phyloP scores from a whole-genome alignment of 345 rosid genomes.

The Arabidopsis suecica region DNA sequence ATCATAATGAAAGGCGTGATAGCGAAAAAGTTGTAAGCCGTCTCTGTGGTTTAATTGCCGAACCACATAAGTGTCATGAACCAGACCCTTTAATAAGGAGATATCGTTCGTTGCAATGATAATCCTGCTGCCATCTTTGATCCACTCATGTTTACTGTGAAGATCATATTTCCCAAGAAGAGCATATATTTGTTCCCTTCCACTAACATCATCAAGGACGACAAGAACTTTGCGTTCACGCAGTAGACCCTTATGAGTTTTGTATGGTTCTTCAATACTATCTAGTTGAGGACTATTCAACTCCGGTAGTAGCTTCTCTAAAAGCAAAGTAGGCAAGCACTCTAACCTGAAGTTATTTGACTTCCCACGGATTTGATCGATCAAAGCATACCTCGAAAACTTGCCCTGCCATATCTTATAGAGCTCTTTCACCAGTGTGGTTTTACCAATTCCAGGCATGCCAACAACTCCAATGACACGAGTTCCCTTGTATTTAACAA shows the following conservation, averaged over 20 bases:
- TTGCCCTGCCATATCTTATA: neutral
- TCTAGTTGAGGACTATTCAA: neutral
- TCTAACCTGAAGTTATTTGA: neutral
- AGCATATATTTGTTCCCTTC: neutral
- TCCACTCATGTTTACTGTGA: neutral
- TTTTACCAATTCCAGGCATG: conserved; percentile 33
- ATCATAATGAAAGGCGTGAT: conserved; percentile 14
- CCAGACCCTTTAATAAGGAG: conserved; percentile 13
- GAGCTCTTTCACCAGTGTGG: conserved; percentile 17
- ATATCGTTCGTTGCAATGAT: conserved; percentile 34
- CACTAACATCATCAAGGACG: conserved; percentile 26
- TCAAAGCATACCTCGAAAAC: neutral
- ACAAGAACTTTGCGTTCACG: neutral
- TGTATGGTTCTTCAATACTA: neutral
- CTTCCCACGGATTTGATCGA: conserved; percentile 2
- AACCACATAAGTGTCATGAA: neutral
- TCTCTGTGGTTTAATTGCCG: neutral
- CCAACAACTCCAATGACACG: conserved; percentile 5
- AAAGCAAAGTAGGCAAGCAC: conserved; percentile 1
- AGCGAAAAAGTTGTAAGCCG: conserved; percentile 22
- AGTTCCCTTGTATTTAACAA: neutral
- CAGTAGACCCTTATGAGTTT: neutral
- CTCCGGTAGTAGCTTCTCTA: neutral
- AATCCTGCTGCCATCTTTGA: conserved; percentile 24
- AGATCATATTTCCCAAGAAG: conserved; percentile 5